Evolutionary conservation across 257 asterid genomes (phyloP).

Genomic region (Dorcoceras hygrometricum): DNA sequence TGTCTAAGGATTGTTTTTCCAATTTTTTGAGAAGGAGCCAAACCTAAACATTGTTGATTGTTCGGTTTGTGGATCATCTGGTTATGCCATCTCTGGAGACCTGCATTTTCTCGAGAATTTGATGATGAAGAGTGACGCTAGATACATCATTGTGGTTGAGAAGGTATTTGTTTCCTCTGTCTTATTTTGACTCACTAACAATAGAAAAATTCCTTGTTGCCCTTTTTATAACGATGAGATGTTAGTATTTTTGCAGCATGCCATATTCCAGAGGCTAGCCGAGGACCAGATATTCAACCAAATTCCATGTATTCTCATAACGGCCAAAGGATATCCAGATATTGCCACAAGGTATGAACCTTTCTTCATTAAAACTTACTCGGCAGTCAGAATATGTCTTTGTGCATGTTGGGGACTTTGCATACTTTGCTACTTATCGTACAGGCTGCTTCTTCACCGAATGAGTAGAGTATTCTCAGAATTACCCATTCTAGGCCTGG

Average conservation of each 20-base stretch:
- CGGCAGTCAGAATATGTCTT: background rate
- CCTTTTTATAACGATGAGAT: slow-evolving; percentile 24
- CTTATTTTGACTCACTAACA: background rate
- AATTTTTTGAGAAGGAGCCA: slow-evolving; percentile 60
- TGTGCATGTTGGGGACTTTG: background rate
- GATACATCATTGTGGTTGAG: slow-evolving; percentile 82
- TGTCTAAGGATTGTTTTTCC: slow-evolving; percentile 18
- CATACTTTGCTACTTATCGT: slow-evolving; percentile 11
- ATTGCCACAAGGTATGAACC: slow-evolving; percentile 75
- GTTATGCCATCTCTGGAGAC: slow-evolving; percentile 90
- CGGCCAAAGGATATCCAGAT: slow-evolving; percentile 96
- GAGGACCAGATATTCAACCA: slow-evolving; percentile 80
- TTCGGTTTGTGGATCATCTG: slow-evolving; percentile 82
- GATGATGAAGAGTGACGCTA: slow-evolving; percentile 75
- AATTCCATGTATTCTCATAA: slow-evolving; percentile 81
- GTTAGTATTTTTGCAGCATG: slow-evolving; percentile 59
- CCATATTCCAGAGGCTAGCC: slow-evolving; percentile 90
- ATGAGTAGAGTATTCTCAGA: slow-evolving; percentile 63
- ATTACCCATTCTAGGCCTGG: slow-evolving; percentile 73
- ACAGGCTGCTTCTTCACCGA: slow-evolving; percentile 79
- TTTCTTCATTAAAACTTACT: background rate
- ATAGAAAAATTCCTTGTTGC: background rate
- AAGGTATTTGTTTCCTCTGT: slow-evolving; percentile 48
- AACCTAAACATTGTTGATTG: slow-evolving; percentile 70
- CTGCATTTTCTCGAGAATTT: slow-evolving; percentile 53